Conservation (phyloP, 2,329 filamentous ascomycete genomes). For the Blastomyces parvus region DNA sequence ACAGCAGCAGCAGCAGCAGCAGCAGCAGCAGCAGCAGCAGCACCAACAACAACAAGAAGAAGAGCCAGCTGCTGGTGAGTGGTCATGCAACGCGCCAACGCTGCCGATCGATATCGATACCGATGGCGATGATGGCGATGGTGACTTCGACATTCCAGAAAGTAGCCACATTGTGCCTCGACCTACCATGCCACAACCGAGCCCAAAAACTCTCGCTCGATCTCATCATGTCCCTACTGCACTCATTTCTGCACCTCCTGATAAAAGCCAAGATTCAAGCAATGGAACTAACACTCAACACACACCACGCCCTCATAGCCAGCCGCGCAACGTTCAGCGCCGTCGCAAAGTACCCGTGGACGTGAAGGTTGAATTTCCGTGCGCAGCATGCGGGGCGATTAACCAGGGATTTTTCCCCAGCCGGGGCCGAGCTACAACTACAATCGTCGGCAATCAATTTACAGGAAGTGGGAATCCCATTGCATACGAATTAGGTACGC, state of each 20-base stretch:
- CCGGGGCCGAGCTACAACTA: background rate
- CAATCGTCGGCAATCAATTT: background rate
- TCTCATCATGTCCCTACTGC: background rate
- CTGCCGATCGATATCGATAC: background rate
- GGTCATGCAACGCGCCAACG: background rate
- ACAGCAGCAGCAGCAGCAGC: background rate
- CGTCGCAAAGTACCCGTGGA: slow-evolving; percentile 26
- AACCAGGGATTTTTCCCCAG: slow-evolving; percentile 27
- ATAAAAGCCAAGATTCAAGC: background rate
- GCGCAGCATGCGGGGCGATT: slow-evolving; percentile 29
- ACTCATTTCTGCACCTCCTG: background rate
- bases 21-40: background rate
- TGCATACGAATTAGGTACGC: background rate
- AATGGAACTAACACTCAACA: background rate
- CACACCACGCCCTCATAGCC: background rate
- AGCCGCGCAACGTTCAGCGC: slow-evolving; percentile 18
- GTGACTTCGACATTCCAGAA: background rate
- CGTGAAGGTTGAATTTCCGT: slow-evolving; percentile 35
- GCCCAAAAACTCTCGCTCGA: background rate
- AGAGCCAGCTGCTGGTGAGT: background rate
- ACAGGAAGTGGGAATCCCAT: background rate
- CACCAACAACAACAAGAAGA: background rate
- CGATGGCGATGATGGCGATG: background rate
- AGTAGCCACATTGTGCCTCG: background rate
- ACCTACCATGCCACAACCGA: background rate